Conservation (phyloP, 2,329 filamentous ascomycete genomes). For the Domatiomyces globalis region DNA sequence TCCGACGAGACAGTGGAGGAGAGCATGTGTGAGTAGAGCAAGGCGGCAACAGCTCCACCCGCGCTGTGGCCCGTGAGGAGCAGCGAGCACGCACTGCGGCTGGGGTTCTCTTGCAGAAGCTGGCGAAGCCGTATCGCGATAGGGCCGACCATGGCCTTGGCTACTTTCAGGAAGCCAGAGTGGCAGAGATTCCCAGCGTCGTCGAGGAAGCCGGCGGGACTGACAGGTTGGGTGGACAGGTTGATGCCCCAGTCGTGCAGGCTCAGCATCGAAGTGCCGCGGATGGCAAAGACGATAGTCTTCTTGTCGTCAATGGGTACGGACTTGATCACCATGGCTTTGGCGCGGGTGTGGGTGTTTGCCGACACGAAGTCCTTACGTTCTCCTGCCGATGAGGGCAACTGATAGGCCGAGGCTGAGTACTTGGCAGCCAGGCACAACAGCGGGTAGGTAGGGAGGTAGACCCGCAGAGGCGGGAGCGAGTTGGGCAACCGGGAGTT, state of each 20-base stretch:
- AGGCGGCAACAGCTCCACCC: slow-evolving; percentile 65
- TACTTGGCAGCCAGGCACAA: slow-evolving; percentile 67
- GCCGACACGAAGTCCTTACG: slow-evolving; percentile 55
- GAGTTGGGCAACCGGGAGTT: slow-evolving; percentile 60
- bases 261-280: slow-evolving; percentile 51
- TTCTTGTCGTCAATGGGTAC: slow-evolving; percentile 63
- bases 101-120: slow-evolving; percentile 57
- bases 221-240: slow-evolving; percentile 52
- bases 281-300: slow-evolving; percentile 69
- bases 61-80: slow-evolving; percentile 79
- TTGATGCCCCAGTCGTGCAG: slow-evolving; percentile 84
- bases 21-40: slow-evolving; percentile 74
- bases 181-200: slow-evolving; percentile 66
- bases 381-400: slow-evolving; percentile 44
- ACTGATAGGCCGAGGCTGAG: slow-evolving; percentile 58
- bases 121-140: slow-evolving; percentile 57
- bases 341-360: slow-evolving; percentile 60
- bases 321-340: slow-evolving; percentile 74
- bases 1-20: slow-evolving; percentile 46
- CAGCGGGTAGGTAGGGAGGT: slow-evolving; percentile 61
- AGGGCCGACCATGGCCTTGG: slow-evolving; percentile 57
- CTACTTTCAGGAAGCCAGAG: slow-evolving; percentile 63
- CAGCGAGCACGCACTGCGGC: slow-evolving; percentile 51
- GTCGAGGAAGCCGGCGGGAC: slow-evolving; percentile 59
- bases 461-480: slow-evolving; percentile 54